These are phyloP conservation scores for Quercus wislizeni DNA, from an alignment of 306 rosid species.

Conservation along the genomic window DNA sequence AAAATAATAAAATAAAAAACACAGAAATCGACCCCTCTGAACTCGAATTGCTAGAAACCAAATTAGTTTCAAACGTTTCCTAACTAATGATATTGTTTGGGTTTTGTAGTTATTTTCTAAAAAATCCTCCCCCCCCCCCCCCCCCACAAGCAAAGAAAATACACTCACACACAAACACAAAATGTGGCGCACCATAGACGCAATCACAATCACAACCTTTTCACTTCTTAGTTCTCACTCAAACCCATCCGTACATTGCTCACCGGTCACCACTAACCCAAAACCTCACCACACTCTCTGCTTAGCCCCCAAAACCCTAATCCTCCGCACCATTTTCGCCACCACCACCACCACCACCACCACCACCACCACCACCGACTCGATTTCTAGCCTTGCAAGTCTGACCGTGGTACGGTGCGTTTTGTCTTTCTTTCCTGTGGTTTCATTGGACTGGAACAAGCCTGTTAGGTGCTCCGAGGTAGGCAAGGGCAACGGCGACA, in stretches of 20 bases:
- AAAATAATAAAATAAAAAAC: too few species aligned
- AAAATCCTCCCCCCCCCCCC: too few species aligned
- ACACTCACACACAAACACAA: neutral
- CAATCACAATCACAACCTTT: neutral
- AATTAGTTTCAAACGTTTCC: too few species aligned
- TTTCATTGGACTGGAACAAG: constrained; percentile 63
- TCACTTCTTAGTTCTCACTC: neutral
- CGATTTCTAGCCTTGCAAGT: constrained; percentile 2
- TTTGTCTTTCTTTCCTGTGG: constrained; percentile 40
- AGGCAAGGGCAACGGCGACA: constrained; percentile 24
- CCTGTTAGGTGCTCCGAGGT: constrained; percentile 65
- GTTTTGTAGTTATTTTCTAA: too few species aligned
- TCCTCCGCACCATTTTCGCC: neutral
- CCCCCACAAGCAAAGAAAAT: too few species aligned
- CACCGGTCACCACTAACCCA: constrained; percentile 16
- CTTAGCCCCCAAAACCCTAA: constrained; percentile 17
- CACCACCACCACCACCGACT: neutral
- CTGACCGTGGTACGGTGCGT: constrained; percentile 37
- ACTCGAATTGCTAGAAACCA: too few species aligned
- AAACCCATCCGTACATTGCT: constrained; percentile 25
- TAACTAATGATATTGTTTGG: too few species aligned
- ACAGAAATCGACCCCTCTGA: too few species aligned
- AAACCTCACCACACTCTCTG: constrained; percentile 15
- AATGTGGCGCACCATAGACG: constrained; percentile 62
- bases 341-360: too few species aligned